Evolutionary conservation across 2,329 filamentous ascomycete species (phyloP).

Genomic region (Calonectria pseudoreteaudii): DNA sequence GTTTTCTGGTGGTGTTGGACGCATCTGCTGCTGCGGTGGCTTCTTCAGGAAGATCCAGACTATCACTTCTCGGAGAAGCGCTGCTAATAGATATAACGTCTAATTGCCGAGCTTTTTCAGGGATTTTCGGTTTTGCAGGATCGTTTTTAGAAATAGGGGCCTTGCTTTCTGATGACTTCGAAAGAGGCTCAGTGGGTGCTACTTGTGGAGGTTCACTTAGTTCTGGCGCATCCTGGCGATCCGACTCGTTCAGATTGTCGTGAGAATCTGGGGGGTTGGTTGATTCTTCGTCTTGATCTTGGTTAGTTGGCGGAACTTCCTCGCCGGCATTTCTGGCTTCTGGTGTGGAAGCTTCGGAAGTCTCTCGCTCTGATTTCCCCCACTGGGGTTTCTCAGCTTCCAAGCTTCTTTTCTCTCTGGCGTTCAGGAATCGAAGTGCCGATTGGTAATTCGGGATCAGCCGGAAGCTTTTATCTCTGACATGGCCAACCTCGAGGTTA

Average conservation of each 20-base stretch:
- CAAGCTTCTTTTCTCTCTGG: not conserved
- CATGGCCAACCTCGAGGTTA: not conserved
- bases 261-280: not conserved
- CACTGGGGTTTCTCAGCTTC: not conserved
- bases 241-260: not conserved
- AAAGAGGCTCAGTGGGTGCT: too few relatives aligned
- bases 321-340: not conserved
- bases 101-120: not conserved
- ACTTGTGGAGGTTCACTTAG: not conserved
- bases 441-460: not conserved
- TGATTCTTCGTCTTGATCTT: not conserved
- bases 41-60: not conserved
- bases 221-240: not conserved
- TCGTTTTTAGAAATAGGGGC: not conserved
- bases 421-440: not conserved
- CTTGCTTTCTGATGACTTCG: not conserved
- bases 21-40: not conserved
- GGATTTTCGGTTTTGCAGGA: not conserved
- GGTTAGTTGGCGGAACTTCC: not conserved
- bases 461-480: not conserved
- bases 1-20: not conserved
- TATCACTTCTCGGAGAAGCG: not conserved
- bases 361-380: not conserved
- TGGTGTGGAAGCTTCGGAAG: not conserved
- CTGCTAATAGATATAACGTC: not conserved